Base-by-base conservation (phyloP, 2,329 filamentous ascomycete species). In the Clathrospora elynae region DNA sequence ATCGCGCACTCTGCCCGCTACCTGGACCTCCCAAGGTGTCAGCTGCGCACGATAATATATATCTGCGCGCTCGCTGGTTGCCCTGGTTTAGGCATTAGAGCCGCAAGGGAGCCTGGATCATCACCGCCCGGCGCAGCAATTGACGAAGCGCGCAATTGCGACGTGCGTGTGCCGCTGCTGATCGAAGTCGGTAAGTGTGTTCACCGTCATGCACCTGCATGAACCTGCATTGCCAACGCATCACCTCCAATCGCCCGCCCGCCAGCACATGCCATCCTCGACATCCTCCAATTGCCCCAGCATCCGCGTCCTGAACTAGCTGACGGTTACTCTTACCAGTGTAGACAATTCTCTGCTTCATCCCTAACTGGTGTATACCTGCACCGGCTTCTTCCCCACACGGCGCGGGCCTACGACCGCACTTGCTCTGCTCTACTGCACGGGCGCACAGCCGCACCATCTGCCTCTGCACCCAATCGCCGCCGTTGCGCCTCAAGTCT, bases 161-260 rank as follows among this genome's bases (percentile, higher is more conserved):
- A 66, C 59, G 64, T 62, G 62, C 55, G 62, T 58, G 53, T 61
- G 55, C 58, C 46, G 58, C 53, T 49, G 56, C 61, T 62, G 59
- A 62, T 61, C 61, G 56, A 62, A 67, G 51, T 63, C 54, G 67
- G 66, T 70, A 70, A 69, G 66, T 65, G 55, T 51, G 51, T 51
- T 46, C 53, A 39, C 40, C 37, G 54, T 52, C 62, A 51, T 70
- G 68, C 70, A 70, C 61, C 48, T 70, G 68, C 70, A 71, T 67
- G 62, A 59, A 66, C 62, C 63, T 68, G 68, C 68, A 71, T 62
- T 70, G 70, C 66, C 70, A 72, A 49, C 70, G 62, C 70, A 72
- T 71, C 70, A 66, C 61, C 64, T 68, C 68, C 67, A 70, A 71
- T 71, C 61, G 64, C 51, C 62, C 62, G 52, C 60, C 59, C 58